Conservation (phyloP, 129 eudicot species). For the Tagetes patula region DNA sequence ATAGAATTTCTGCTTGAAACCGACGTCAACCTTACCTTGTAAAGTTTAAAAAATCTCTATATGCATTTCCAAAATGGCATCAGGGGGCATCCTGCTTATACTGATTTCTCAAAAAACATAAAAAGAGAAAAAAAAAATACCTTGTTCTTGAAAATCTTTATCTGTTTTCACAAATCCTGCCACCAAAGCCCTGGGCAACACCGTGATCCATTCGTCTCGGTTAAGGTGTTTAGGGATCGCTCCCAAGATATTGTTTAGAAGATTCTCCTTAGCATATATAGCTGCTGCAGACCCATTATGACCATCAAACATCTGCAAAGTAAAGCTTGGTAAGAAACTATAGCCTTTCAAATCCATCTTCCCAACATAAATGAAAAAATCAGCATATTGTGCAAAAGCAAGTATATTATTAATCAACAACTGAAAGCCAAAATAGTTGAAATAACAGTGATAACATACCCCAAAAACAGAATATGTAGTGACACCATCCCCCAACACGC, state of each 20-base stretch:
- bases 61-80: conserved; percentile 15
- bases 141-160: conserved; percentile 90
- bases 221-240: conserved; percentile 86
- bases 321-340: conserved; percentile 14
- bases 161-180: conserved; percentile 98
- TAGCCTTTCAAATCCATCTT: background rate
- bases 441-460: conserved; percentile 42
- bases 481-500: conserved; percentile 79
- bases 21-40: background rate
- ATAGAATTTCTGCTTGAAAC: background rate
- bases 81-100: conserved; percentile 9
- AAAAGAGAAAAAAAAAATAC: conserved; percentile 32
- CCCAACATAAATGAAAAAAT: background rate
- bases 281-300: conserved; percentile 98
- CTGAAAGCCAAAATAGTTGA: conserved; percentile 7
- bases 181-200: conserved; percentile 93
- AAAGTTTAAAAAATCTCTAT: conserved; percentile 14
- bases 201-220: conserved; percentile 88
- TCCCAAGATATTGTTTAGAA: conserved; percentile 66
- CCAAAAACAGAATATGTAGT: conserved; percentile 83
- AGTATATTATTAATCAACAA: background rate
- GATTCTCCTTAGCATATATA: conserved; percentile 89
- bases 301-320: conserved; percentile 89
- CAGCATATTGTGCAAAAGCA: conserved; percentile 14
- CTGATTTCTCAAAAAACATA: background rate